Percentiles rank a stretch among this genome's conserved stretches.
Evolutionary conservation across 495 filamentous ascomycete species (phyloP).

Genomic region (Tuber calosporum): DNA sequence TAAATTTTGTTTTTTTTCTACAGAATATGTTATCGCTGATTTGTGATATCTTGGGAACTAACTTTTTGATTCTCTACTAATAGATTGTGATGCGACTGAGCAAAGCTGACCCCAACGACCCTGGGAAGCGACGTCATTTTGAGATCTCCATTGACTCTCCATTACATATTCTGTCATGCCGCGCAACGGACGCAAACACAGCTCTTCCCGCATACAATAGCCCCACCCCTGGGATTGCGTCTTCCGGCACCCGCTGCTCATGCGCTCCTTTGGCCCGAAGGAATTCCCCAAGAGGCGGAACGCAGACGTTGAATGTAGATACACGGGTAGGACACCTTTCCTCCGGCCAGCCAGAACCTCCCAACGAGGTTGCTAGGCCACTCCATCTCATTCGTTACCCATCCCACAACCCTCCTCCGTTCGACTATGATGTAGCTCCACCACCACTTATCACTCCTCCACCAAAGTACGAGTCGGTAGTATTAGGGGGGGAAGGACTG

Average conservation of each 20-base stretch:
- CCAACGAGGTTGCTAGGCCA: conserved; percentile 50
- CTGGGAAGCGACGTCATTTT: conserved; percentile 80
- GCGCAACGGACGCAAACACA: conserved; percentile 84
- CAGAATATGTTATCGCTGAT: neutral
- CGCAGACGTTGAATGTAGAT: conserved; percentile 54
- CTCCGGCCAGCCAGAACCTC: conserved; percentile 13
- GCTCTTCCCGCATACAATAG: conserved; percentile 76
- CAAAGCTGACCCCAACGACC: conserved; percentile 71
- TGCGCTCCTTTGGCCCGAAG: conserved; percentile 38
- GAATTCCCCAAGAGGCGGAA: conserved; percentile 67
- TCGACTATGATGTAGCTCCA: conserved; percentile 80
- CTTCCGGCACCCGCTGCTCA: conserved; percentile 36
- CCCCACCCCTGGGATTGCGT: conserved; percentile 49
- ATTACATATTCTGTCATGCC: conserved; percentile 91
- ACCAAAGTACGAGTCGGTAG: conserved; percentile 76
- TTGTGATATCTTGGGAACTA: conserved; percentile 23
- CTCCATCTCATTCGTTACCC: conserved; percentile 86
- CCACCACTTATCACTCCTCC: conserved; percentile 52
- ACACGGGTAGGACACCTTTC: conserved; percentile 28
- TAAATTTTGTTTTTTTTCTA: conserved; percentile 19
- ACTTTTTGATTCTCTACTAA: conserved; percentile 19
- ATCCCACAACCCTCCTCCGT: conserved; percentile 83
- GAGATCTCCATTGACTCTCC: conserved; percentile 99
- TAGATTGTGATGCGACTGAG: conserved; percentile 96
- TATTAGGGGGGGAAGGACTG: conserved; percentile 71